Conservation (phyloP, 176 grass and related monocot species). For the Oryza meridionalis region DNA sequence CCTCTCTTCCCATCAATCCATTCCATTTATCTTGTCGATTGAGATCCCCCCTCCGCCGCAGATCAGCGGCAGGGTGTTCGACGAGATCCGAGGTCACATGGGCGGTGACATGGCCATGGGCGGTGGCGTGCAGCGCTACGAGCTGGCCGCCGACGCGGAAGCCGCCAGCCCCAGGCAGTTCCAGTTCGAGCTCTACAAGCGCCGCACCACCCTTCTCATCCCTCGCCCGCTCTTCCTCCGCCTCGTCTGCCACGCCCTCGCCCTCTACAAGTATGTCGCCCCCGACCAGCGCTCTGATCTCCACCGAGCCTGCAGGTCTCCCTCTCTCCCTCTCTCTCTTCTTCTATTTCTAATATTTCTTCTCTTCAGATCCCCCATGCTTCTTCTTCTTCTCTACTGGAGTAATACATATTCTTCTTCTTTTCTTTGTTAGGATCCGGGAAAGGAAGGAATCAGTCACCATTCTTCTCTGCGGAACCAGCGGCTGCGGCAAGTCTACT, state of each 20-base stretch:
- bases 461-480: conserved; percentile 91
- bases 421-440: conserved; percentile 56
- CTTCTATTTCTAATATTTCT: not conserved
- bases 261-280: conserved; percentile 81
- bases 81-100: conserved; percentile 58
- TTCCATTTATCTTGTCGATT: not conserved
- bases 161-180: conserved; percentile 54
- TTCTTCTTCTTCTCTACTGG: not conserved
- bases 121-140: conserved; percentile 42
- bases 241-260: conserved; percentile 73
- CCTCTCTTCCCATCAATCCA: not conserved
- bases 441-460: conserved; percentile 90
- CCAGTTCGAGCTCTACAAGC: conserved; percentile 90
- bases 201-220: conserved; percentile 66
- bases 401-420: not conserved
- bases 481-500: conserved; percentile 95
- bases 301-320: conserved; percentile 71
- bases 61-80: conserved; percentile 89
- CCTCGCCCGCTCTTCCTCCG: conserved; percentile 68
- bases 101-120: conserved; percentile 4
- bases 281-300: conserved; percentile 83
- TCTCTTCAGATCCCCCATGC: not conserved
- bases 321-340: not conserved
- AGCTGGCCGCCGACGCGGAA: conserved; percentile 37
- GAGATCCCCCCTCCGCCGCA: conserved; percentile 17